phyloP scores from a whole-genome alignment of 257 asterid genomes.

The Nicotiana tomentosiformis region DNA sequence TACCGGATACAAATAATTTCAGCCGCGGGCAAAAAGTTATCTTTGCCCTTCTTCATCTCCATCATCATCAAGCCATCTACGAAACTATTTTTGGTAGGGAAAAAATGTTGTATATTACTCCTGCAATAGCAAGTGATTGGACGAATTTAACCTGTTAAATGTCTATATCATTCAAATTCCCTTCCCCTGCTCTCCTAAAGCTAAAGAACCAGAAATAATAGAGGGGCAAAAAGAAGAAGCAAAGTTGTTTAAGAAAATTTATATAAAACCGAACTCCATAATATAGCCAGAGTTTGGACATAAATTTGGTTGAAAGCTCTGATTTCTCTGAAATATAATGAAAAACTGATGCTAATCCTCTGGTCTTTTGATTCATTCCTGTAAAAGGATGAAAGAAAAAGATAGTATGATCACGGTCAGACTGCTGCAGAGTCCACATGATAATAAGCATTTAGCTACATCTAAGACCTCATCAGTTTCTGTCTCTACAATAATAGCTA shows the following conservation, averaged over 20 bases:
- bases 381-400: not conserved
- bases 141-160: not conserved
- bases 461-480: not conserved
- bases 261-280: not conserved
- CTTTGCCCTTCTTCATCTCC: too few species aligned
- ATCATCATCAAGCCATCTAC: too few species aligned
- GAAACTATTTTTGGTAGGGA: too few species aligned
- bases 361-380: not conserved
- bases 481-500: not conserved
- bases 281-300: too few species aligned
- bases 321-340: not conserved
- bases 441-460: not conserved
- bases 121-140: too few species aligned
- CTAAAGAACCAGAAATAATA: not conserved
- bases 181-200: not conserved
- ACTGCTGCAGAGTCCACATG: not conserved
- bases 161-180: not conserved
- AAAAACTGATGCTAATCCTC: not conserved
- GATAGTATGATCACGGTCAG: not conserved
- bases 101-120: too few species aligned
- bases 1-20: too few species aligned
- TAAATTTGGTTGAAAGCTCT: too few species aligned
- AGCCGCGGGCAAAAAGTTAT: too few species aligned
- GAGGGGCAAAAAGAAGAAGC: not conserved
- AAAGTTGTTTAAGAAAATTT: too few species aligned